These are phyloP conservation scores for Epichloe baconii DNA, from an alignment of 2,329 filamentous ascomycete species.

Conservation along the genomic window DNA sequence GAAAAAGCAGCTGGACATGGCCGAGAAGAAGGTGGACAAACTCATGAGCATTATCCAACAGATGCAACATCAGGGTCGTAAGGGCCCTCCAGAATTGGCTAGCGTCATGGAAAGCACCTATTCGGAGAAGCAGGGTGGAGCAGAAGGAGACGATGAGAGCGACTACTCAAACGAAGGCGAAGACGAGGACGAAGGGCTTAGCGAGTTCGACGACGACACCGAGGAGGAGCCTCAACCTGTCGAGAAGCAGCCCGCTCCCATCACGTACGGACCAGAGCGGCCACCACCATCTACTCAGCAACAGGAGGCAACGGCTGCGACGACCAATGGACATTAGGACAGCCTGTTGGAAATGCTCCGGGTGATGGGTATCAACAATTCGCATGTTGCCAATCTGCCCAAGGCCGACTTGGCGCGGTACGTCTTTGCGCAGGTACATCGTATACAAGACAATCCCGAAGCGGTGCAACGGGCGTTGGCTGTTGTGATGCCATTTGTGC, in stretches of 20 bases:
- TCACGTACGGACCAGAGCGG: constrained; percentile 35
- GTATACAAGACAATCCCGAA: not conserved
- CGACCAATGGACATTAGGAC: constrained; percentile 32
- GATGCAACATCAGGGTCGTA: constrained; percentile 89
- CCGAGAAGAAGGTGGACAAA: constrained; percentile 70
- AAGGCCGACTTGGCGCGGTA: not conserved
- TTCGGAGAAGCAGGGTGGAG: constrained; percentile 35
- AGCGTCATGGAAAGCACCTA: constrained; percentile 48
- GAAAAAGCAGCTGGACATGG: constrained; percentile 47
- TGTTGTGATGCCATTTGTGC: not conserved
- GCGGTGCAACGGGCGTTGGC: not conserved
- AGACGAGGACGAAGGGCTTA: constrained; percentile 39
- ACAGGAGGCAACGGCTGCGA: constrained; percentile 5
- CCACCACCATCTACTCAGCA: constrained; percentile 26
- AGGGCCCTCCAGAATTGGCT: constrained; percentile 51
- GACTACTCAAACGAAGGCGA: constrained; percentile 52
- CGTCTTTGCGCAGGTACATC: not conserved
- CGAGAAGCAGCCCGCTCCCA: constrained; percentile 20
- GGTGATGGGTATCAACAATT: not conserved
- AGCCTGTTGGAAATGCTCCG: constrained; percentile 4
- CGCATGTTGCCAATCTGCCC: not conserved
- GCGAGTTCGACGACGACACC: constrained; percentile 50
- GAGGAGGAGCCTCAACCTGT: constrained; percentile 34
- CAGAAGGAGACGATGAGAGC: constrained; percentile 41
- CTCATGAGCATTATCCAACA: constrained; percentile 89